These are phyloP conservation scores for Lentinula raphanica DNA, from an alignment of 768 basidiomycete genomes.

Conservation along the genomic window DNA sequence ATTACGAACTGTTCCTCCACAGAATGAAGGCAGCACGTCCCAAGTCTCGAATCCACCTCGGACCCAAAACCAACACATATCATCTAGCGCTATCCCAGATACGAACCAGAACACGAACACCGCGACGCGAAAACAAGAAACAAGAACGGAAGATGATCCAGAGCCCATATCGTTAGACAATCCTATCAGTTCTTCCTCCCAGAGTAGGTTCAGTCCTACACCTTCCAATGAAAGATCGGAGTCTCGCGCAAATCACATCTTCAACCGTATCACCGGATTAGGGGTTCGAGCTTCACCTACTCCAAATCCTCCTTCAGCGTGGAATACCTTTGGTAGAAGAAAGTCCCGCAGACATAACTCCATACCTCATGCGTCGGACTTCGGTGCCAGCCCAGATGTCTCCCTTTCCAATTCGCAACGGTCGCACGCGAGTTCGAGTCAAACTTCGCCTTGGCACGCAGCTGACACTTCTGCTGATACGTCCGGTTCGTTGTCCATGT, in stretches of 20 bases:
- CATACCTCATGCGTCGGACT: constrained; percentile 4
- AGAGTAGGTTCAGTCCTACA: neutral
- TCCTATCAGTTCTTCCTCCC: neutral
- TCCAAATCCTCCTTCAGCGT: constrained; percentile 7
- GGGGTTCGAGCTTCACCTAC: neutral
- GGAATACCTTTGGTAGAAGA: constrained; percentile 6
- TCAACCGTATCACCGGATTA: constrained; percentile 2
- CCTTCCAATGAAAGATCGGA: neutral
- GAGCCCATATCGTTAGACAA: neutral
- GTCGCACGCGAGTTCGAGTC: neutral
- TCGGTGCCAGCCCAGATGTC: constrained; percentile 2
- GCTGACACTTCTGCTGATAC: neutral
- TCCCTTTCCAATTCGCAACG: constrained; percentile 5
- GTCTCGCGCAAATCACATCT: constrained; percentile 3
- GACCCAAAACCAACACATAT: neutral
- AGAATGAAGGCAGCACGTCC: neutral
- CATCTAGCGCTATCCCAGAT: neutral
- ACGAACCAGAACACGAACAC: neutral
- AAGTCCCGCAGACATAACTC: constrained; percentile 1
- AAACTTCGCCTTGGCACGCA: neutral
- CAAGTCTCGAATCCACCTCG: constrained; percentile 2
- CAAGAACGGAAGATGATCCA: neutral
- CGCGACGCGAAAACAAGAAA: neutral
- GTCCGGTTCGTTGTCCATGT: neutral
- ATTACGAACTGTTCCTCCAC: neutral